Evolutionary conservation across 768 basidiomycete species (phyloP).

Genomic region (Pilatotrama ljubarskyi): DNA sequence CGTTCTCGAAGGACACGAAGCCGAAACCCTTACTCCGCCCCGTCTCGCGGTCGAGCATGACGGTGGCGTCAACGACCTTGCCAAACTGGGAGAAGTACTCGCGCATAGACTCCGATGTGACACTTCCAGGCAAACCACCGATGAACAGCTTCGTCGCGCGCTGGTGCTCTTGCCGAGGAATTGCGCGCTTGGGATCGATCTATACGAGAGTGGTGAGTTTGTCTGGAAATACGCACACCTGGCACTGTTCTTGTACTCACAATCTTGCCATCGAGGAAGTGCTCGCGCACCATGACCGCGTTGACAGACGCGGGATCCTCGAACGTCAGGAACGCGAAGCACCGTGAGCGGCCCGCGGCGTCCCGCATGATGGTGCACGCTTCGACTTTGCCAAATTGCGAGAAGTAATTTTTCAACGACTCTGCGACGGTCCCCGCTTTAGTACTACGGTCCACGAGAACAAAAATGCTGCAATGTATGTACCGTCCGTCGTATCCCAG

Average conservation of each 20-base stretch:
- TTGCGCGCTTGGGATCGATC: conserved; percentile 99
- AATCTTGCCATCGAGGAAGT: conserved; percentile 95
- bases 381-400: conserved; percentile 95
- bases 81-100: conserved; percentile 94
- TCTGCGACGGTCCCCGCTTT: conserved; percentile 50
- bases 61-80: conserved; percentile 94
- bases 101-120: conserved; percentile 92
- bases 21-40: conserved; percentile 96
- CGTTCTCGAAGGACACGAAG: conserved; percentile 93
- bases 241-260: conserved; percentile 49
- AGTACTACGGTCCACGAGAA: conserved; percentile 44
- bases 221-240: neutral
- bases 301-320: conserved; percentile 91
- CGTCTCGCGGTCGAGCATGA: conserved; percentile 97
- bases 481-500: conserved; percentile 99
- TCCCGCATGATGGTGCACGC: conserved; percentile 99
- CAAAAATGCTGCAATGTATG: conserved; percentile 42
- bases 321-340: conserved; percentile 98
- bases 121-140: conserved; percentile 87
- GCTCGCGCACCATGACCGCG: conserved; percentile 93
- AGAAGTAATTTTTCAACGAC: conserved; percentile 81
- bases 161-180: conserved; percentile 94
- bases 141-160: conserved; percentile 95
- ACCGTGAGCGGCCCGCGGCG: conserved; percentile 88
- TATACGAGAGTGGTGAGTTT: conserved; percentile 35